phyloP scores from a whole-genome alignment of 352 stramenopile genomes.

The Globisporangium perplexum region DNA sequence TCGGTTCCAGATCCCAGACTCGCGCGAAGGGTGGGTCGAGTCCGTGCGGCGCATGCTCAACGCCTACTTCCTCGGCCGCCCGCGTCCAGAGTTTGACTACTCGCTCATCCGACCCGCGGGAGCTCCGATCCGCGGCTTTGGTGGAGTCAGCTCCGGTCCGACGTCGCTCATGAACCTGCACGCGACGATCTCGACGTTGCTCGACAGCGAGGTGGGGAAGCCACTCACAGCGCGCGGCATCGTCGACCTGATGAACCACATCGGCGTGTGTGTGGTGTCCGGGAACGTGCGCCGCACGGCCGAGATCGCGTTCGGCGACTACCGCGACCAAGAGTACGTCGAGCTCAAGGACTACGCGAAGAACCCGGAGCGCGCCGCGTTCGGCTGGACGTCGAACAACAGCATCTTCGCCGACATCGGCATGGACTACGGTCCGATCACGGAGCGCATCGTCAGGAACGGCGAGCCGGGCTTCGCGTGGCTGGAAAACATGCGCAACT shows the following conservation, averaged over 20 bases:
- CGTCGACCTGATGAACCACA: conserved; percentile 92
- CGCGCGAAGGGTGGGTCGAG: conserved; percentile 85
- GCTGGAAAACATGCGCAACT: conserved; percentile 92
- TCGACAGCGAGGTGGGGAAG: conserved; percentile 47
- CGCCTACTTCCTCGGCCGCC: conserved; percentile 63
- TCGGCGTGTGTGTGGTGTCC: conserved; percentile 87
- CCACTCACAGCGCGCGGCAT: conserved; percentile 70
- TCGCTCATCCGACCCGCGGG: conserved; percentile 75
- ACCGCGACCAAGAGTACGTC: conserved; percentile 82
- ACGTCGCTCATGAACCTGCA: conserved; percentile 75
- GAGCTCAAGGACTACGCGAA: conserved; percentile 90
- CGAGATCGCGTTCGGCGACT: conserved; percentile 93
- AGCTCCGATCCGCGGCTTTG: conserved; percentile 87
- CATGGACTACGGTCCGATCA: conserved; percentile 90
- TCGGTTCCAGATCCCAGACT: conserved; percentile 45
- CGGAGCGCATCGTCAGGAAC: conserved; percentile 79
- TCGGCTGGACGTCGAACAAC: conserved; percentile 94
- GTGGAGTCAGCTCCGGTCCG: conserved; percentile 84
- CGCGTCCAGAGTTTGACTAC: conserved; percentile 72
- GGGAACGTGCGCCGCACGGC: conserved; percentile 91
- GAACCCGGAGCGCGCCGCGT: conserved; percentile 84
- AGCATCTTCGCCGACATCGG: conserved; percentile 89
- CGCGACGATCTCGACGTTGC: conserved; percentile 36
- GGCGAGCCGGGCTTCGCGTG: conserved; percentile 93
- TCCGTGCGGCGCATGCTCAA: conserved; percentile 80